phyloP scores from a whole-genome alignment of 2,329 filamentous ascomycete species.

The Aureobasidium sp. region DNA sequence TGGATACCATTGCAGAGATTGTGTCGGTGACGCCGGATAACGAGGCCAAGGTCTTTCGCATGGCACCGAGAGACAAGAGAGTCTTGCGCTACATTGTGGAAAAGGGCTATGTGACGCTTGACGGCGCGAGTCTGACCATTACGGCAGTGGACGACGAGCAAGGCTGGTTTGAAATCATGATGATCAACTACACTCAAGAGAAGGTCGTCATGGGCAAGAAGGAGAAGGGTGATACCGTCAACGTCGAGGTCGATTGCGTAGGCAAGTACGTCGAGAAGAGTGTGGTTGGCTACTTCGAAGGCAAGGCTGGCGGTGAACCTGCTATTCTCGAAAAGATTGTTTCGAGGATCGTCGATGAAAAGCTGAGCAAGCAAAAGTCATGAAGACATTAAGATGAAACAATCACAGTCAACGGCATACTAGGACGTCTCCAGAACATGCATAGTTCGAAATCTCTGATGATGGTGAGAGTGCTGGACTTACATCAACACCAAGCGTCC shows the following conservation, averaged over 20 bases:
- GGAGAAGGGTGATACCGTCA: constrained; percentile 71
- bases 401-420: no score
- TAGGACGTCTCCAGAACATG: no score
- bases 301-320: constrained; percentile 42
- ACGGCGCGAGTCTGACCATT: constrained; percentile 89
- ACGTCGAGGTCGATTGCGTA: constrained; percentile 87
- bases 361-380: constrained; percentile 36
- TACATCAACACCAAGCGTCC: no score
- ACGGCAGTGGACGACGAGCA: constrained; percentile 75
- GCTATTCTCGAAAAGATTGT: constrained; percentile 47
- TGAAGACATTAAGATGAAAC: no score
- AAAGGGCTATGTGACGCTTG: constrained; percentile 92
- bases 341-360: constrained; percentile 66
- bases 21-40: constrained; percentile 68
- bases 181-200: constrained; percentile 94
- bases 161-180: constrained; percentile 92
- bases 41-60: constrained; percentile 80
- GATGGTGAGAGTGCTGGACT: no score
- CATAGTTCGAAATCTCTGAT: no score
- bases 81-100: constrained; percentile 85
- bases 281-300: constrained; percentile 69
- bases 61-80: constrained; percentile 60
- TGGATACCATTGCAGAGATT: constrained; percentile 81
- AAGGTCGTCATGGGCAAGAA: constrained; percentile 78
- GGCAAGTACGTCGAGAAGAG: constrained; percentile 88